A percentile compares a stretch with the other conserved stretches of the same genome.
Conservation (phyloP, 139 green algal genomes). For the Zygnema circumcarinatum region DNA sequence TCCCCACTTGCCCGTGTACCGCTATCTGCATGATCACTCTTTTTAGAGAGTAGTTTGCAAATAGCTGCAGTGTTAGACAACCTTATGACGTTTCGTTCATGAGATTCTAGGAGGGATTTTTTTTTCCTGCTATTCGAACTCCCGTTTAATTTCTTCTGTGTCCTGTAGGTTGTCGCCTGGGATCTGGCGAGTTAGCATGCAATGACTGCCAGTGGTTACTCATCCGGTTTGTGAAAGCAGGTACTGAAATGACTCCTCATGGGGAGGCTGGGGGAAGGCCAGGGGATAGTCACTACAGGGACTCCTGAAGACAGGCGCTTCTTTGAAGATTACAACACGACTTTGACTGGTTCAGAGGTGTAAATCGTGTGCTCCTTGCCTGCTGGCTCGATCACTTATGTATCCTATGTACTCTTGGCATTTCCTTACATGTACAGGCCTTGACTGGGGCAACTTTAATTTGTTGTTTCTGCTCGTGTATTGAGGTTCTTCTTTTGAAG, state of each 20-base stretch:
- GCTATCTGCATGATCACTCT: neutral
- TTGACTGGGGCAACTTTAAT: no score
- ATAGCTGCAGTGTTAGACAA: neutral
- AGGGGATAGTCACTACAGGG: neutral
- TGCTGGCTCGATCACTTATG: neutral
- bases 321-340: conserved; percentile 31
- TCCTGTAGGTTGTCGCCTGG: no score
- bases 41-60: conserved; percentile 2
- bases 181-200: no score
- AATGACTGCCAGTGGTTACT: no score
- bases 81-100: neutral
- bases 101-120: no score
- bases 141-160: no score
- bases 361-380: neutral
- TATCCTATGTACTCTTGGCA: no score
- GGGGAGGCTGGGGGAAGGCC: neutral
- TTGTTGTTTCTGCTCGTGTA: no score
- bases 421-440: no score
- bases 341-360: conserved; percentile 6
- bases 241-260: neutral
- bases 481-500: no score
- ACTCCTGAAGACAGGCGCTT: conserved; percentile 27
- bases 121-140: no score
- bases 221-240: neutral
- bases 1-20: neutral